A percentile compares a stretch with the other conserved stretches of the same genome.
Conservation (phyloP, 148 eudicot genomes). For the Fagopyrum esculentum region DNA sequence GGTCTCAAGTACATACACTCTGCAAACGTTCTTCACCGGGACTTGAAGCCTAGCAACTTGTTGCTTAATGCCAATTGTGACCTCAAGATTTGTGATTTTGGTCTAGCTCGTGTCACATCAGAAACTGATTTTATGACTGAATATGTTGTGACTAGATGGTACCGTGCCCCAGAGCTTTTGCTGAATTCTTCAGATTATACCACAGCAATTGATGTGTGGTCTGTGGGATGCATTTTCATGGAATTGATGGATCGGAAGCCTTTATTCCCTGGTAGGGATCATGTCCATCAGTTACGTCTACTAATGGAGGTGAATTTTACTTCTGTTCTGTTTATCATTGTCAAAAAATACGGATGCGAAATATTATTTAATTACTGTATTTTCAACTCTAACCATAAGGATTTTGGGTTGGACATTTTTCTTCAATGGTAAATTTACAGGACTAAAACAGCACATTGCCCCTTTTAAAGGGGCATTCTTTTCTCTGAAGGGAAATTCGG, state of each 20-base stretch:
- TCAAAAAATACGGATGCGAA: constrained; percentile 1
- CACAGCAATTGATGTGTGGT: constrained; percentile 95
- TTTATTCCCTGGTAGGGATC: constrained; percentile 96
- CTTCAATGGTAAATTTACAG: neutral
- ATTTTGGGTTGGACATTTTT: neutral
- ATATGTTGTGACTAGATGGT: constrained; percentile 97
- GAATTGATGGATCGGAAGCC: constrained; percentile 97
- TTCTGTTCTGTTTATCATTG: neutral
- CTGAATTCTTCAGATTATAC: constrained; percentile 94
- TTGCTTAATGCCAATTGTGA: constrained; percentile 95
- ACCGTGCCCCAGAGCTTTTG: constrained; percentile 85
- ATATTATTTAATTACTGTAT: neutral
- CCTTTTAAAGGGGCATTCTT: neutral
- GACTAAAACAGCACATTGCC: constrained; percentile 5
- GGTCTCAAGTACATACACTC: constrained; percentile 97
- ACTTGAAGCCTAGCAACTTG: constrained; percentile 95
- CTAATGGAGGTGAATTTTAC: constrained; percentile 64
- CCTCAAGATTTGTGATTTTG: constrained; percentile 94
- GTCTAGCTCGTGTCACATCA: constrained; percentile 90
- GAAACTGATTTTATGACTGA: constrained; percentile 97
- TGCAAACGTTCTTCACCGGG: constrained; percentile 94
- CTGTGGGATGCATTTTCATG: constrained; percentile 97
- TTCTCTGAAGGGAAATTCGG: neutral
- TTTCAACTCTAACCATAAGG: neutral
- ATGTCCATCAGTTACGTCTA: constrained; percentile 86